Conservation (phyloP, 1,139 yeast species). For the Blastobotrys raffinosifermentans region DNA sequence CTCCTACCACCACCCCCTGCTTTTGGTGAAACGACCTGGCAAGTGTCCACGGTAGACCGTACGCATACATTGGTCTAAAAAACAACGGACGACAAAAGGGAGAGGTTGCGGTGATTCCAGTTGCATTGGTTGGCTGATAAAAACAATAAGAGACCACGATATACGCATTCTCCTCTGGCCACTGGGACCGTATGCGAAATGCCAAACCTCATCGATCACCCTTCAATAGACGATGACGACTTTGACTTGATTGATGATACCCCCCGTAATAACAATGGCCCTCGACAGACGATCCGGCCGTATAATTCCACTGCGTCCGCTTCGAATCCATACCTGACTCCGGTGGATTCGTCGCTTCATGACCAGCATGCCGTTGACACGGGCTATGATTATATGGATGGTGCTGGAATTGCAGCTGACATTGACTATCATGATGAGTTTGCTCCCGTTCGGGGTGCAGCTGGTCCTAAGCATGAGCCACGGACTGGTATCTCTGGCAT, state of each 20-base stretch:
- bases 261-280: slow-evolving; percentile 1
- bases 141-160: too few species aligned
- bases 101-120: too few species aligned
- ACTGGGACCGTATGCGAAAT: too few species aligned
- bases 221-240: slow-evolving; percentile 7
- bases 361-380: slow-evolving; percentile 7
- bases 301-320: slow-evolving; percentile 3
- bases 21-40: too few species aligned
- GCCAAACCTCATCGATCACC: slow-evolving; percentile 21
- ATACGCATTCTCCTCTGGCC: too few species aligned
- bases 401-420: slow-evolving; percentile 21
- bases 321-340: slow-evolving; percentile 9
- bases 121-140: too few species aligned
- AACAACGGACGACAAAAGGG: too few species aligned
- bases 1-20: too few species aligned
- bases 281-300: too few species aligned
- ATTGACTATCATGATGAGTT: slow-evolving; percentile 14
- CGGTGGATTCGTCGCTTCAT: slow-evolving; percentile 13
- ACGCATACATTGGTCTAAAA: too few species aligned
- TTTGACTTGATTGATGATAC: slow-evolving; percentile 2
- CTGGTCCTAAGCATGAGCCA: slow-evolving; percentile 7
- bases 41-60: too few species aligned
- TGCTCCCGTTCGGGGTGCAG: slow-evolving; percentile 8
- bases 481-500: slow-evolving; percentile 24
- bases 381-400: slow-evolving; percentile 18